Conservation (phyloP, 805 yeast species). For the Sugiyamaella smithiae region DNA sequence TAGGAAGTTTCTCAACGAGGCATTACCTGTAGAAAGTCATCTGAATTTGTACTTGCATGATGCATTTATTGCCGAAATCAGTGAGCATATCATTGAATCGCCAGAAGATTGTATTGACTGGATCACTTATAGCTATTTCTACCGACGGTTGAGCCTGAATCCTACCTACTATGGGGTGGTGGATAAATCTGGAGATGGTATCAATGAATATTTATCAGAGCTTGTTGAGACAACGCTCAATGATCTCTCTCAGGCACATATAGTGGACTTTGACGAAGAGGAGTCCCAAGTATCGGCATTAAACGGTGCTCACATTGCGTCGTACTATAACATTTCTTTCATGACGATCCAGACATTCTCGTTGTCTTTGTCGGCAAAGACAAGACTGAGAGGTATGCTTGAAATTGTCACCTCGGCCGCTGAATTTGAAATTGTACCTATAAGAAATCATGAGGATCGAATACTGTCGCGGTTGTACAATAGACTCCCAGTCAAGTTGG, state of each 20-base stretch:
- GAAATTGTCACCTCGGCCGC: conserved; percentile 64
- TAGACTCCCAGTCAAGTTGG: conserved; percentile 60
- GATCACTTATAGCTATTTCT: conserved; percentile 81
- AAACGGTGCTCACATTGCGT: conserved; percentile 70
- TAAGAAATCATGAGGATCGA: conserved; percentile 58
- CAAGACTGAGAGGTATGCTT: conserved; percentile 59
- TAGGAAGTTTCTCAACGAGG: conserved; percentile 64
- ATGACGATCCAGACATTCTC: conserved; percentile 63
- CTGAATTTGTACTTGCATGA: conserved; percentile 61
- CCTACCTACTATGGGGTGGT: conserved; percentile 86
- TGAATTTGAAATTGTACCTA: conserved; percentile 68
- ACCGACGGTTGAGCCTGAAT: conserved; percentile 72
- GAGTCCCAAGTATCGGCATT: conserved; percentile 49
- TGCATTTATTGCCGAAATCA: conserved; percentile 68
- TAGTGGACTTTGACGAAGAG: conserved; percentile 56
- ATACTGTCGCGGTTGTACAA: conserved; percentile 51
- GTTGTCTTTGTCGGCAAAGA: conserved; percentile 48
- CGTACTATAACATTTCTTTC: conserved; percentile 66
- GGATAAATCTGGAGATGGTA: conserved; percentile 59
- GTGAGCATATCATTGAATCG: conserved; percentile 55
- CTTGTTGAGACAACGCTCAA: conserved; percentile 67
- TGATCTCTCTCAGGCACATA: conserved; percentile 54
- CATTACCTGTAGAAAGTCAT: conserved; percentile 83
- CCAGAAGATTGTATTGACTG: conserved; percentile 90
- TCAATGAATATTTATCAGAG: conserved; percentile 82